These are phyloP conservation scores for Tolypocladium cylindrosporum DNA, from an alignment of 2,329 filamentous ascomycete species.

Conservation along the genomic window DNA sequence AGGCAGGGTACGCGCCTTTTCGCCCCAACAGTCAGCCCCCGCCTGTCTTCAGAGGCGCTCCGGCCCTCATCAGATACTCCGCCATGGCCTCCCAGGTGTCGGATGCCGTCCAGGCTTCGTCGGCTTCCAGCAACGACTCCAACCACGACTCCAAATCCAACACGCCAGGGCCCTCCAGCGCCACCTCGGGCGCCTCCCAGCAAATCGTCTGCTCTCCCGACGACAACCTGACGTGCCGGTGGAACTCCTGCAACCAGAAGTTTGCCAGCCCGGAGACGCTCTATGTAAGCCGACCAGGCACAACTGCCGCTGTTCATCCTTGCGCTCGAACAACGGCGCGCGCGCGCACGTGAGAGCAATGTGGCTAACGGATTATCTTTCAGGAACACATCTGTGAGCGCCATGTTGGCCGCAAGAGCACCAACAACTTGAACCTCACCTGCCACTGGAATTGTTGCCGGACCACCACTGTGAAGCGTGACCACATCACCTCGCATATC, in stretches of 20 bases:
- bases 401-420: slow-evolving; percentile 97
- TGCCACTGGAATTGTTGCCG: slow-evolving; percentile 96
- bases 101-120: slow-evolving; percentile 11
- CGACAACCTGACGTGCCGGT: slow-evolving; percentile 51
- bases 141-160: slow-evolving; percentile 37
- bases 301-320: background rate
- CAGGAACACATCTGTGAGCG: slow-evolving; percentile 97
- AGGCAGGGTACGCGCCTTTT: background rate
- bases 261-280: slow-evolving; percentile 48
- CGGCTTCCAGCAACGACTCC: slow-evolving; percentile 17
- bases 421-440: slow-evolving; percentile 94
- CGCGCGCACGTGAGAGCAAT: background rate
- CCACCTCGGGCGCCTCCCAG: slow-evolving; percentile 35
- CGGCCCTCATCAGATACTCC: slow-evolving; percentile 11
- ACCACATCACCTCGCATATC: slow-evolving; percentile 98
- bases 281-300: slow-evolving; percentile 37
- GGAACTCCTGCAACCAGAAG: slow-evolving; percentile 49
- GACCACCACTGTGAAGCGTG: slow-evolving; percentile 95
- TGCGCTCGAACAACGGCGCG: background rate
- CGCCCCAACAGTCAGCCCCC: background rate
- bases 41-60: background rate
- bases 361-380: background rate
- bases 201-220: slow-evolving; percentile 25
- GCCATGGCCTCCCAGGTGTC: slow-evolving; percentile 22
- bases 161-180: slow-evolving; percentile 40